A percentile compares a stretch with the other conserved stretches of the same genome.
Evolutionary conservation across 2,329 filamentous ascomycete species (phyloP).

Genomic region (Xylaria sp.): DNA sequence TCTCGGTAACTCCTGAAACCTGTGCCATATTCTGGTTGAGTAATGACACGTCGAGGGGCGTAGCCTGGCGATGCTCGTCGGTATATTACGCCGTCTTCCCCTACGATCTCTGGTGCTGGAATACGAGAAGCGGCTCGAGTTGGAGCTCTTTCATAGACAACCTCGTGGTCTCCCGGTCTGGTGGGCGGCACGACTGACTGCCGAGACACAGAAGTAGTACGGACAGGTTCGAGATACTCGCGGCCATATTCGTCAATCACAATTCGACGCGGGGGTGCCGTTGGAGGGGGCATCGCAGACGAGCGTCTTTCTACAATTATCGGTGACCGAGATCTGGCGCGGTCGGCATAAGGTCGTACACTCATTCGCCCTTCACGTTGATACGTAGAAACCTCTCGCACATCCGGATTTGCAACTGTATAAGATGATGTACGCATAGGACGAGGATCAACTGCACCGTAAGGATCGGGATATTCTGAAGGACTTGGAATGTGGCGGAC

Average conservation of each 20-base stretch:
- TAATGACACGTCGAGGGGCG: conserved; percentile 66
- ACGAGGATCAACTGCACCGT: conserved; percentile 52
- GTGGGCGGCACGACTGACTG: conserved; percentile 62
- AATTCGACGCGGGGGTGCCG: conserved; percentile 71
- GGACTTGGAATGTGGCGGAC: conserved; percentile 54
- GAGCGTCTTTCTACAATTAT: conserved; percentile 56
- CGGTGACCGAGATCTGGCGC: conserved; percentile 61
- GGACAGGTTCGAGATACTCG: conserved; percentile 73
- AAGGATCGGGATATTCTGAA: conserved; percentile 51
- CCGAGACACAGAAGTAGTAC: conserved; percentile 54
- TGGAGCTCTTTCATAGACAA: conserved; percentile 73
- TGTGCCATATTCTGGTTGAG: conserved; percentile 67
- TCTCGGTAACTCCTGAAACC: conserved; percentile 66
- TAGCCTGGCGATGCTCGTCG: conserved; percentile 61
- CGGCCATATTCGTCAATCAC: conserved; percentile 86
- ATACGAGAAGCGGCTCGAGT: conserved; percentile 63
- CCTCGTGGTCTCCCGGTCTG: conserved; percentile 60
- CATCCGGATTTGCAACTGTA: conserved; percentile 54
- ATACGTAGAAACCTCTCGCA: conserved; percentile 55
- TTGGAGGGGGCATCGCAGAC: conserved; percentile 60
- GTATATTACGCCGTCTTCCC: conserved; percentile 63
- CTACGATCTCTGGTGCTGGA: conserved; percentile 57
- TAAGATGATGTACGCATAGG: conserved; percentile 56
- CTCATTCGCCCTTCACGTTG: conserved; percentile 61
- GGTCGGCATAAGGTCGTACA: conserved; percentile 60